Evolutionary conservation across 2,329 filamentous ascomycete species (phyloP), one percentile per base, ranked within the genome.

Genomic region (Epichloe gansuensis): DNA sequence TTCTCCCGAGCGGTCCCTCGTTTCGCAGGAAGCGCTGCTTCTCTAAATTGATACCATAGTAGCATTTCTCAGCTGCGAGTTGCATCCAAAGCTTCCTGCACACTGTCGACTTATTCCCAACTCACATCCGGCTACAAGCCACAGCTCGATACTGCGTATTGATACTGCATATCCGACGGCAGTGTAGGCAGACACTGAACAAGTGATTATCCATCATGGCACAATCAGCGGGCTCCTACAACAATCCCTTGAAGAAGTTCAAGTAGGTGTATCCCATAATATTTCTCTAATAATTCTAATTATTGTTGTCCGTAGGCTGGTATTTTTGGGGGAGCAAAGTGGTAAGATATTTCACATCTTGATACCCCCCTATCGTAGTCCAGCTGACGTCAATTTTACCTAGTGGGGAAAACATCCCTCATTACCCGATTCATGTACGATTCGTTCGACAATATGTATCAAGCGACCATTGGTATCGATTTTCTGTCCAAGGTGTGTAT

Each of bases 341-440:
- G 93, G 91, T 96, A 89, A 69, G 82, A 58, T 50, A 50, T 55
- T 49, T 42, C 54, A 53, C 11, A 13, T n/a, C 7, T 39, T 34
- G n/a, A 31, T 7, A 21, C 21, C 23, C 13, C 17, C 17, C 17
- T 1, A 46, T 42, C 4, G n/a, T 44, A 8, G 25, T 5, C 34
- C 7, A 35, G 59, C 66, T 66, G 58, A 67, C 48, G 46, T 44
- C 47, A 38, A 55, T 47, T 48, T 48, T 50, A 50, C 54, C 58
- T 68, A 97, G 93, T 98, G 63, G 93, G 93, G 67, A 98, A 98
- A 76, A 98, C 93, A 35, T 98, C 93, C 56, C 75, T 98, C 63
- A 98, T 98, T 69, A 98, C 93, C 59, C 85, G 93, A 58, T 98
- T 98, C 77, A 98, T 98, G 93, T 98, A 98, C 78, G 93, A 98